Percentiles rank a stretch among this genome's conserved stretches.
Conservation (phyloP, 1,284 basidiomycete genomes). For the Polyporus tsugae region DNA sequence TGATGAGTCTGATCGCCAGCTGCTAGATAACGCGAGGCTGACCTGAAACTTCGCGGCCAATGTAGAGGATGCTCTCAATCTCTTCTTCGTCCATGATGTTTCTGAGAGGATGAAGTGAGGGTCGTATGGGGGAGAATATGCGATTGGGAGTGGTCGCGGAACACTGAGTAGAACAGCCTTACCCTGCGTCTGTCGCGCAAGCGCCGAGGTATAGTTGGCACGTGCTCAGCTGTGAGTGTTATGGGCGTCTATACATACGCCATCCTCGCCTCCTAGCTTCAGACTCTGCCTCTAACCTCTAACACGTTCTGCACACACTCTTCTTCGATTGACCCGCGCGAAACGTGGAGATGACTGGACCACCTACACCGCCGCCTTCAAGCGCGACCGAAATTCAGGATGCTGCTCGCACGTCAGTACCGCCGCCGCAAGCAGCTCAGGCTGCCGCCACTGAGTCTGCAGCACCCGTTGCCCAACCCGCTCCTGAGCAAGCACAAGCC, state of each 20-base stretch:
- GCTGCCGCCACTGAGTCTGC: constrained; percentile 17
- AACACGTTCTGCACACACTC: background rate
- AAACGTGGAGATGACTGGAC: constrained; percentile 50
- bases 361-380: constrained; percentile 66
- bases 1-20: constrained; percentile 24
- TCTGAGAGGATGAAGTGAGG: constrained; percentile 15
- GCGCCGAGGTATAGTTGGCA: constrained; percentile 18
- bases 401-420: constrained; percentile 34
- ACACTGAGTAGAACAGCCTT: constrained; percentile 22
- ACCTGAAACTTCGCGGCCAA: constrained; percentile 88
- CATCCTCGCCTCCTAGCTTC: constrained; percentile 15
- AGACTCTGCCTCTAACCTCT: background rate
- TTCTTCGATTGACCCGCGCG: background rate
- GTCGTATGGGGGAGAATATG: background rate
- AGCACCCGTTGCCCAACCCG: constrained; percentile 36
- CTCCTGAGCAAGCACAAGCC: constrained; percentile 23
- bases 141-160: too few species aligned
- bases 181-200: constrained; percentile 8
- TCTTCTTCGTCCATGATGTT: constrained; percentile 70
- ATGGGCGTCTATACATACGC: constrained; percentile 27
- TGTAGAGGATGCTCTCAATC: constrained; percentile 86
- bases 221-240: constrained; percentile 15
- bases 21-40: constrained; percentile 22
- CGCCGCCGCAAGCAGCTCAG: constrained; percentile 26
- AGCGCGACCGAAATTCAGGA: constrained; percentile 64